These are phyloP conservation scores for Phlyctochytrium bullatum DNA, from an alignment of 192 early-diverging fungal species.

Conservation along the genomic window DNA sequence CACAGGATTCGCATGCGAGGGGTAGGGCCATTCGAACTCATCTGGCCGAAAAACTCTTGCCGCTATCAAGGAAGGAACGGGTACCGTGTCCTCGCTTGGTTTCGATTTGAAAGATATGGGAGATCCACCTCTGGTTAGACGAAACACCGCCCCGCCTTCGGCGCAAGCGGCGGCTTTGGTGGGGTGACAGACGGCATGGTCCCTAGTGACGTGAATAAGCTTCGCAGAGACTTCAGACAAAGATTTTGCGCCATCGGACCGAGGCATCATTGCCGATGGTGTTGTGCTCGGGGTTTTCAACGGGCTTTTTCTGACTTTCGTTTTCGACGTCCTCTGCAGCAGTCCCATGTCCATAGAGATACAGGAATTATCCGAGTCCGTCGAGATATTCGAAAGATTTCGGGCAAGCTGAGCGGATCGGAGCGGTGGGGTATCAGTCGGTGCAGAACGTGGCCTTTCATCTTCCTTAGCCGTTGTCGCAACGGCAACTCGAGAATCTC, in stretches of 20 bases:
- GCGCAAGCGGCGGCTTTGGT: neutral
- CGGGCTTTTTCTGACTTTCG: neutral
- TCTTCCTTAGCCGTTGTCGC: neutral
- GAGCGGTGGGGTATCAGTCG: neutral
- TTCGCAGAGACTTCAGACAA: neutral
- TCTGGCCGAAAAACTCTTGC: constrained; percentile 20
- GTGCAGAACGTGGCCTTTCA: neutral
- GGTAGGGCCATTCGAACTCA: constrained; percentile 13
- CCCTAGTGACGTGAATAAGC: constrained; percentile 8
- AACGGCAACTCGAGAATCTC: constrained; percentile 21
- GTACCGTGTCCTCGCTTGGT: neutral
- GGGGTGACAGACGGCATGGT: constrained; percentile 16
- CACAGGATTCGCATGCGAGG: neutral
- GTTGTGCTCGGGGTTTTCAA: neutral
- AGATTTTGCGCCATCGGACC: neutral
- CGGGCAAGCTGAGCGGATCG: neutral
- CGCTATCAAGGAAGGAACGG: neutral
- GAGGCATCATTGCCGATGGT: neutral
- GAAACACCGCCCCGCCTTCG: constrained; percentile 11
- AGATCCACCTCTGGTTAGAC: neutral
- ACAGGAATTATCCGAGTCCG: too few relatives aligned
- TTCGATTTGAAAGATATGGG: too few relatives aligned
- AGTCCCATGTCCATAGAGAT: too few relatives aligned
- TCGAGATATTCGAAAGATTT: neutral
- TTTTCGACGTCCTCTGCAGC: neutral